Base-by-base conservation (phyloP, 2,329 filamentous ascomycete genomes). In the Alternaria panax region DNA sequence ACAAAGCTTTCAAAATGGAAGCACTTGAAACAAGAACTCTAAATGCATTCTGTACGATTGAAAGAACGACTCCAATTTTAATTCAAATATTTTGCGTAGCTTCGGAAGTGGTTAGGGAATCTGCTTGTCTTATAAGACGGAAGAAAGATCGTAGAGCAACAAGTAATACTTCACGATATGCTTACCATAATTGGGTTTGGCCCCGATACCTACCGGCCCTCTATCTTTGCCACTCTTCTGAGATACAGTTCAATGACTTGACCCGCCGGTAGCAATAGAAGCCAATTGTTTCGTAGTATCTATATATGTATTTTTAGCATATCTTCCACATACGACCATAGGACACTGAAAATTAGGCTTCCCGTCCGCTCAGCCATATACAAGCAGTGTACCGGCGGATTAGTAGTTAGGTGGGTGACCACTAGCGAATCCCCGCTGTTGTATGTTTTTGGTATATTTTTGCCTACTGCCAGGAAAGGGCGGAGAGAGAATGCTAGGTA, bases 1-100 rank as follows among this genome's bases (percentile, higher is more conserved):
- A 59, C 22, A 59, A 34, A 5, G 43, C 51, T 14, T 30, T 55
- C 7, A 59, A 38, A 28, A 55, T 28, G 16, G 57, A 28, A 4
- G 22, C 18, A 30, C 24, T 30, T 45, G 32, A 34, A 28, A 36
- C 7, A 20, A 57, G n/a, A 27, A 32, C 3, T 18, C 20, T 57
- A 24, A 32, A 11, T 46, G 40, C 11, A 8, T 53, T 43, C n/a
- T 18, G 40, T 14, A 57, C 9, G 16, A 38, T 34, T 4, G 53
- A 55, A n/a, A 55, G 20, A 16, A 42, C 22, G 5, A 18, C 34
- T 14, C 53, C 53, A 43, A 55, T 55, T 42, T 30, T 8, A 25
- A 51, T 24, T 32, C 1, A 18, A 7, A 50, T 50, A 5, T 12
- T 18, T n/a, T 18, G 34, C 16, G 34, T 18, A 36, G 34, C 1